Conservation (phyloP, 306 rosid species). For the Cicer judaicum region DNA sequence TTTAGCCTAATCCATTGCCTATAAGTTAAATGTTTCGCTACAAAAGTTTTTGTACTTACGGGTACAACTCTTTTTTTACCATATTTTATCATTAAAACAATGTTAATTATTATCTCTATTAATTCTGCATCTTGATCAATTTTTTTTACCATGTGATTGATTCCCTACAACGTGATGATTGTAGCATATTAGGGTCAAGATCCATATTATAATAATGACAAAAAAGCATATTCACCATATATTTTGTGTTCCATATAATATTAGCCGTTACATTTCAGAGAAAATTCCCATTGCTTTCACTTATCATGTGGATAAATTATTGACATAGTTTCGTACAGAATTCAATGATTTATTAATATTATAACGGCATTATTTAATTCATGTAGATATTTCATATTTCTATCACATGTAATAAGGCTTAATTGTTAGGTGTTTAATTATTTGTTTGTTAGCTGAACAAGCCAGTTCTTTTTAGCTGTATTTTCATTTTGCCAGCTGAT, state of each 20-base stretch:
- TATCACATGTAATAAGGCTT: background rate
- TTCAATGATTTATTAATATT: conserved; percentile 10
- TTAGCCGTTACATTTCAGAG: conserved; percentile 50
- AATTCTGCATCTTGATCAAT: background rate
- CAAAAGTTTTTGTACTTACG: conserved; percentile 30
- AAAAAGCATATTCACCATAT: conserved; percentile 41
- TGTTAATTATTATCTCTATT: background rate
- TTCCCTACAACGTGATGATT: conserved; percentile 29
- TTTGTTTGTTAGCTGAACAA: background rate
- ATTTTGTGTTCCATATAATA: conserved; percentile 33
- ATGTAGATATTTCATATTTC: background rate
- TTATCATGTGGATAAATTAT: conserved; percentile 33
- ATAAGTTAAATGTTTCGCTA: conserved; percentile 7
- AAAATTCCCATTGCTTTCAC: conserved; percentile 39
- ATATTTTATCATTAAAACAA: background rate
- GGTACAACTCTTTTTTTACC: conserved; percentile 22
- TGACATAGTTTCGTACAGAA: conserved; percentile 2
- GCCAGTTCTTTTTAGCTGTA: background rate
- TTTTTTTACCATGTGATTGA: conserved; percentile 21
- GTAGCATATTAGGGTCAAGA: conserved; percentile 22
- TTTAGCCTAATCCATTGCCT: conserved; percentile 15
- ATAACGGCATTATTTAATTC: conserved; percentile 23
- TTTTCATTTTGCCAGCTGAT: background rate
- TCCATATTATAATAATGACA: conserved; percentile 36
- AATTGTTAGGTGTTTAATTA: background rate